phyloP scores from a whole-genome alignment of 208 protist species.

The Leptomonas pyrrhocoris region DNA sequence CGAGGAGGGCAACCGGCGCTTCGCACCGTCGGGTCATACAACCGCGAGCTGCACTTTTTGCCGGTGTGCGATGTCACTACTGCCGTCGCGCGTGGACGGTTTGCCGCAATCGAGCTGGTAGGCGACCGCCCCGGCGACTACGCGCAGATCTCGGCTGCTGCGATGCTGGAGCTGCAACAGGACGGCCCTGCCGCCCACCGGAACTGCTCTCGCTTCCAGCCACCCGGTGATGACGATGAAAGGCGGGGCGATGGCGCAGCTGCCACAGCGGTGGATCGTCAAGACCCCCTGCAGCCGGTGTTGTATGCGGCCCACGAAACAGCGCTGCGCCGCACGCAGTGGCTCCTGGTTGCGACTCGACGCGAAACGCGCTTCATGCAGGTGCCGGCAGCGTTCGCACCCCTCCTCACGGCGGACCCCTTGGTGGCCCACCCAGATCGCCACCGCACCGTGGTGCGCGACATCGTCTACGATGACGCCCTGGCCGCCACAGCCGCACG shows the following conservation, averaged over 20 bases:
- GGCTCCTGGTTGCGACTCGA: slow-evolving; percentile 62
- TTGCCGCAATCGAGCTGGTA: slow-evolving; percentile 77
- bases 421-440: slow-evolving; percentile 68
- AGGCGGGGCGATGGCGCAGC: not conserved
- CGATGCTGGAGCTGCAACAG: slow-evolving; percentile 42
- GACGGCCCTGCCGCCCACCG: not conserved
- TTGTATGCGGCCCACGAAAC: slow-evolving; percentile 61
- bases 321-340: slow-evolving; percentile 45
- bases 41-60: slow-evolving; percentile 43
- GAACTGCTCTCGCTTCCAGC: not conserved
- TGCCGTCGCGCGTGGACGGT: slow-evolving; percentile 57
- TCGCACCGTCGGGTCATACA: slow-evolving; percentile 43
- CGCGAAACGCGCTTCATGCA: slow-evolving; percentile 42
- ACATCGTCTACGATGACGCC: slow-evolving; percentile 22
- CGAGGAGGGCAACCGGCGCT: not conserved
- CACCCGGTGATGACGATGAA: not conserved
- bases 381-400: slow-evolving; percentile 64
- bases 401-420: slow-evolving; percentile 74
- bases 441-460: slow-evolving; percentile 39
- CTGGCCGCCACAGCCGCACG: not conserved
- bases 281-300: slow-evolving; percentile 54
- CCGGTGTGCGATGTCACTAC: slow-evolving; percentile 51
- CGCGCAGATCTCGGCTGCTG: slow-evolving; percentile 47
- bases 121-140: slow-evolving; percentile 81
- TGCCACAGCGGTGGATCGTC: slow-evolving; percentile 2